Conservation (phyloP, 768 basidiomycete species). For the Phylloporus sp. region DNA sequence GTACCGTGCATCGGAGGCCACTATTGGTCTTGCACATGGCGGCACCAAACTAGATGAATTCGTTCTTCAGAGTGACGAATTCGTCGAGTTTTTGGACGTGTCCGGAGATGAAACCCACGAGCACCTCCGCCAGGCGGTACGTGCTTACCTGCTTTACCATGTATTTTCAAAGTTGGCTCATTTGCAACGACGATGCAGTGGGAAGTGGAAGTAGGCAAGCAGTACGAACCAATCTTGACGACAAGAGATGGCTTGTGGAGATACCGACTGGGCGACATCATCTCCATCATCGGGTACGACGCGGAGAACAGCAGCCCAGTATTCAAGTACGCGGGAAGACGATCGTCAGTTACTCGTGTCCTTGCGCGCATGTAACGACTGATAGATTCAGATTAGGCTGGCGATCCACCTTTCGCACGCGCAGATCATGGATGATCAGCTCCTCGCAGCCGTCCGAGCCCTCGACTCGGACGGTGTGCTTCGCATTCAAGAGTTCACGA, state of each 20-base stretch:
- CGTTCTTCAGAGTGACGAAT: neutral
- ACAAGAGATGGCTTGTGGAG: conserved; percentile 22
- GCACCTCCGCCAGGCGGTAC: conserved; percentile 14
- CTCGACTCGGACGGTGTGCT: neutral
- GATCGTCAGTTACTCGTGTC: conserved; percentile 10
- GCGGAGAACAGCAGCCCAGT: conserved; percentile 3
- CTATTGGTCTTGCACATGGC: neutral
- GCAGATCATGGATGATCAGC: conserved; percentile 7
- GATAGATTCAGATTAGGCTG: neutral
- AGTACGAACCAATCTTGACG: conserved; percentile 20
- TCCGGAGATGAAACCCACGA: conserved; percentile 7
- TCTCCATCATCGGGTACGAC: conserved; percentile 16
- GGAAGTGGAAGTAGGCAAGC: conserved; percentile 14
- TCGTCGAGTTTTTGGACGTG: conserved; percentile 20
- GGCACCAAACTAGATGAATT: conserved; percentile 9
- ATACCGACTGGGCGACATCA: conserved; percentile 18
- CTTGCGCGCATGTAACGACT: neutral
- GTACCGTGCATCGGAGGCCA: conserved; percentile 13
- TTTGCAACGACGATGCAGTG: conserved; percentile 4
- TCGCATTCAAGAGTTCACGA: conserved; percentile 14
- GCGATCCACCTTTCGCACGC: conserved; percentile 5
- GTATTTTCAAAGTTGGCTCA: neutral
- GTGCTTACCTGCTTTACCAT: neutral
- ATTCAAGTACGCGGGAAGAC: conserved; percentile 15
- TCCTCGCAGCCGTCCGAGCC: conserved; percentile 1